Evolutionary conservation across 176 grass and related monocot genomes (phyloP), one percentile per base, ranked within the genome.

Genomic region (Otatea glauca): DNA sequence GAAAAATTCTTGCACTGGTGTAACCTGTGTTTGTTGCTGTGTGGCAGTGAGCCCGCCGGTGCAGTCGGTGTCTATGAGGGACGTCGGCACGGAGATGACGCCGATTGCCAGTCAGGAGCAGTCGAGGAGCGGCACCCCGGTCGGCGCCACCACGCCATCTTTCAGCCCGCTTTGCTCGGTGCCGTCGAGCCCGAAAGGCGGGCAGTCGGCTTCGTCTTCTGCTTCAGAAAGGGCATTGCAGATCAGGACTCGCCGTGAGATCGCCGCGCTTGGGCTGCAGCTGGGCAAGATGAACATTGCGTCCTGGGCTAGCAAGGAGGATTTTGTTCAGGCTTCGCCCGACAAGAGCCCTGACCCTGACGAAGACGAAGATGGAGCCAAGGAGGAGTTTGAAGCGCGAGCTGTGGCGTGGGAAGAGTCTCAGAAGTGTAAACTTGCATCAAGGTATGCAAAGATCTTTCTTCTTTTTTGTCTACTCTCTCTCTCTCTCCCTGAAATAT

Each of bases 271-370:
- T 25, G 96, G 96, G 50, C 73, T 99, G 44, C 93, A 96, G 70
- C 84, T 99, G 16, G 96, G 96, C 77, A 99, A 99, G 84, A 87
- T 96, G 84, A 96, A 81, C 76, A 99, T 99, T 75, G 96, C 96
- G 69, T 92, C 96, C 25, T 99, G 96, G 96, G 96, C 96, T 32
- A 92, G 88, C 70, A 99, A 96, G 75, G 86, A 96, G 32, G 87
- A 90, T 2, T 49, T 77, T 34, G 44, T 76, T 15, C 58, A 12
- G 9, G 69, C 59, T 45, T 87, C 83, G 27, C 83, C 89, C 55
- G 84, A 74, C 2, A 73, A 74, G 41, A 48, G 20, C 44, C 45
- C 88, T 32, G 59, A 75, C 2, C 39, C 88, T 29, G 72, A 68
- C 4, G 75, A 25, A 17, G 34, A 71, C 20, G 72, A 68, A 20